Base-by-base conservation (phyloP, 176 grass and related monocot genomes). In the Rhynchospora breviuscula region DNA sequence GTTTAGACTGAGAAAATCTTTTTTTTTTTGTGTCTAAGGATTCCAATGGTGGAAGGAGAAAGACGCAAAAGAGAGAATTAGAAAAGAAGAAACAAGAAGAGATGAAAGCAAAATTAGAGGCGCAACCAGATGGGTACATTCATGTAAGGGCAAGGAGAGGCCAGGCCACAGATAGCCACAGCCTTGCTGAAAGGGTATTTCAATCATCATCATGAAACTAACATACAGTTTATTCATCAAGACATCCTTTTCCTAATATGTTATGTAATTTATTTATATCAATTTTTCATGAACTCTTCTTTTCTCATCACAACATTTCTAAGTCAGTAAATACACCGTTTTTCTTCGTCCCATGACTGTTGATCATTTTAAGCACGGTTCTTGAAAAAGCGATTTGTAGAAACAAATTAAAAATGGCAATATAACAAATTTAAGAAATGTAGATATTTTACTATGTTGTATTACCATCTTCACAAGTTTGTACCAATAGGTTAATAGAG, bases 111-210 rank as follows among this genome's bases (percentile, higher is more conserved):
- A 83, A 76, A 78, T 64, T 66, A 64, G 68, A 73, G 18, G 65
- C 43, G 64, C 82, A 33, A 79, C 54, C 35, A 19, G 22, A 54
- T 44, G 87, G 73, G 78, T 89, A 78, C 68, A 78, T 88, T 72
- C 87, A 88, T 74, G 87, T 88, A 3, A 80, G 87, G 62, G 81
- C 87, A 43, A 80, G 82, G 75, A 88, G 87, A 80, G 87, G 87
- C 45, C 81, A 88, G 58, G 87, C 86, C 47, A 87, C 86, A 74
- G 86, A 87, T 11, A 87, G 68, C 56, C 67, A 83, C 62, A 83
- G 86, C 45, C 53, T 88, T 80, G 63, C 82, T 79, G 23, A 83
- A 88, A 77, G 84, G 87, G 74, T 82, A 83, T 82, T 3, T 64
- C 48, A 58, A 19, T 82, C 6, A 44, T 18, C 15, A 40, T 43